Conservation (phyloP, 129 eudicot genomes). For the Sambucus nigra region DNA sequence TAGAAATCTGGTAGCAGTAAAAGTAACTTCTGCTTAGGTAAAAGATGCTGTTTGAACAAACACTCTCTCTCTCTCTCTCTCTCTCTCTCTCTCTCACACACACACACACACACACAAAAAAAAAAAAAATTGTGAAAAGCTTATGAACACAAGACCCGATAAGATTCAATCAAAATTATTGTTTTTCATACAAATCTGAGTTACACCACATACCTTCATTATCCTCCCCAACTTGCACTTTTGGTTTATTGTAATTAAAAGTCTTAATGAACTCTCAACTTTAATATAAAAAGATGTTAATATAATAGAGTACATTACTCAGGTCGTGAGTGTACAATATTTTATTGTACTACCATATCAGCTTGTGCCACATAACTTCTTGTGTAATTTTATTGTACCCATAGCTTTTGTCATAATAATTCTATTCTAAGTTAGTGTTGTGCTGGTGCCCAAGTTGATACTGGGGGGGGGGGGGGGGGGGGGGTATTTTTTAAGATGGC, state of each 20-base stretch:
- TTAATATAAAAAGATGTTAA: constrained; percentile 14
- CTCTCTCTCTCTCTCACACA: too few relatives aligned
- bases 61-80: too few relatives aligned
- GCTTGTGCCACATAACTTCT: too few relatives aligned
- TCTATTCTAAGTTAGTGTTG: constrained; percentile 17
- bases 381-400: too few relatives aligned
- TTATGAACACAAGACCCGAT: constrained; percentile 14
- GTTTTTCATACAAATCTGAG: constrained; percentile 6
- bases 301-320: too few relatives aligned
- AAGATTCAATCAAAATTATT: constrained; percentile 2
- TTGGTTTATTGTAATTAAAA: neutral
- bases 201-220: constrained; percentile 3
- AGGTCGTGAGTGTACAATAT: too few relatives aligned
- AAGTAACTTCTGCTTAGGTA: constrained; percentile 7
- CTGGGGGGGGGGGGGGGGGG: too few relatives aligned
- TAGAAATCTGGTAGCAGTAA: neutral
- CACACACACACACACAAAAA: constrained; percentile 18
- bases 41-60: constrained; percentile 23
- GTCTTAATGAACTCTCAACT: constrained; percentile 1
- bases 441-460: constrained; percentile 10
- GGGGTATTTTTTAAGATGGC: constrained; percentile 8
- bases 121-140: neutral
- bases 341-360: too few relatives aligned
- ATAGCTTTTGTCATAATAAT: too few relatives aligned
- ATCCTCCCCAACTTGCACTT: constrained; percentile 8